Evolutionary conservation across 345 rosid species (phyloP).

Genomic region (Gossypium stocksii): DNA sequence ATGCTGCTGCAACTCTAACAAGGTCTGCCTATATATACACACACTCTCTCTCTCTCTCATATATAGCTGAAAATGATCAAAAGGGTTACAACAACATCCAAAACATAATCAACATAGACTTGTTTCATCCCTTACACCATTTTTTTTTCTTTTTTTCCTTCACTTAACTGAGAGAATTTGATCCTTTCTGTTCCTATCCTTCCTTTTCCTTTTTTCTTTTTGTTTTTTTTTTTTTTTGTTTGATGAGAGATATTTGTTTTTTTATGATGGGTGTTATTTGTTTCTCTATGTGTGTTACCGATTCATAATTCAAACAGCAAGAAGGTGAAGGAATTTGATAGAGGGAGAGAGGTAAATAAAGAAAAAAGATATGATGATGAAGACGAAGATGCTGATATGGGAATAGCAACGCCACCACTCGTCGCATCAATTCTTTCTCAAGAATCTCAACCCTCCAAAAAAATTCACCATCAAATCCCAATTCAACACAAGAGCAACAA

Average conservation of each 20-base stretch:
- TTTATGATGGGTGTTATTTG: constrained; percentile 19
- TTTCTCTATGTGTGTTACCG: constrained; percentile 22
- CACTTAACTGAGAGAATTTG: constrained; percentile 3
- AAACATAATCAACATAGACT: constrained; percentile 1
- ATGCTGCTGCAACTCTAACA: constrained; percentile 45
- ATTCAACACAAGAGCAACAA: constrained; percentile 19
- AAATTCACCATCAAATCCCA: constrained; percentile 19
- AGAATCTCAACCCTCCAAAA: constrained; percentile 19
- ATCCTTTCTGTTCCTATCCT: not conserved
- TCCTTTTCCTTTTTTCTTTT: not conserved
- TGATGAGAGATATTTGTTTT: not conserved
- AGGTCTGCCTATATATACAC: constrained; percentile 21
- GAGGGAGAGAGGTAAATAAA: not conserved
- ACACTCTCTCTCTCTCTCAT: not conserved
- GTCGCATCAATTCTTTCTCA: constrained; percentile 21
- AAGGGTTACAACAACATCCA: not conserved
- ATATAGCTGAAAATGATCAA: constrained; percentile 25
- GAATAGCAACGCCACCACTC: constrained; percentile 50
- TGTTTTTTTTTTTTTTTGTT: not conserved
- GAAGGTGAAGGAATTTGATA: not conserved
- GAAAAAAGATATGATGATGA: constrained; percentile 23
- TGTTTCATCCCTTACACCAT: constrained; percentile 10
- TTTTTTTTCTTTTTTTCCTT: not conserved
- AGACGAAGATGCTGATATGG: constrained; percentile 57
- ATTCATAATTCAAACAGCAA: constrained; percentile 23